Base-by-base conservation (phyloP, 2,329 filamentous ascomycete species). In the Didymella pomorum region DNA sequence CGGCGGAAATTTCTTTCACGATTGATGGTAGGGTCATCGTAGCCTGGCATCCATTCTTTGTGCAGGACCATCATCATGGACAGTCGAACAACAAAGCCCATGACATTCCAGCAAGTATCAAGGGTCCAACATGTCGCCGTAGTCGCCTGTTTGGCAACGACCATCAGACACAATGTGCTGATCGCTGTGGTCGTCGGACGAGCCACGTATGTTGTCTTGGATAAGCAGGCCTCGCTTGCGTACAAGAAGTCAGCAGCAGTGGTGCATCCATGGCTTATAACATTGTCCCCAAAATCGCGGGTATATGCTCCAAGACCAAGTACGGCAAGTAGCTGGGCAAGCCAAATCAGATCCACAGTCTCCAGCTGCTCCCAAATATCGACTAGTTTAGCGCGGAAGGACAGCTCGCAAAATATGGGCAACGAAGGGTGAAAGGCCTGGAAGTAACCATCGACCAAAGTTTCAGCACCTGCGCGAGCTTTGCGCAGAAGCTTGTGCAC, bases 61-160 rank as follows among this genome's bases (percentile, higher is more conserved):
- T 69, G 63, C 18, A 70, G 46, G 1, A 55, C 52, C 48, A 63
- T 54, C 61, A 67, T 68, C 48, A 69, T 61, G 2, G 64, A 63
- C 4, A 69, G 44, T 14, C 67, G 62, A 14, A 68, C 55, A 14
- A 66, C 47, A 10, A 66, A 21, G 8, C 67, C 66, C 48, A 66
- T 61, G 1, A 66, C 45, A 26, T 58, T 66, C 66, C 65, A 71
- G 31, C 62, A 64, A 2, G 68, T 59, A 23, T 71, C 68, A 1
- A 68, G 37, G 11, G 60, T 55, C 64, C 67, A 70, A 26, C 65
- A 71, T 1, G 68, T 69, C 11, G 68, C 67, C 21, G 64, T 63
- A 2, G 61, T 61, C 41, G 61, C 64, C 35, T 69, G 64, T 29
- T 71, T 71, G 18, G 68, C 67, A 9, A 68, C n/a, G 0, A 68